Percentiles rank a stretch among this genome's conserved stretches.
phyloP scores from a whole-genome alignment of 2,329 filamentous ascomycete genomes.

The Penicillium griseofulvum region DNA sequence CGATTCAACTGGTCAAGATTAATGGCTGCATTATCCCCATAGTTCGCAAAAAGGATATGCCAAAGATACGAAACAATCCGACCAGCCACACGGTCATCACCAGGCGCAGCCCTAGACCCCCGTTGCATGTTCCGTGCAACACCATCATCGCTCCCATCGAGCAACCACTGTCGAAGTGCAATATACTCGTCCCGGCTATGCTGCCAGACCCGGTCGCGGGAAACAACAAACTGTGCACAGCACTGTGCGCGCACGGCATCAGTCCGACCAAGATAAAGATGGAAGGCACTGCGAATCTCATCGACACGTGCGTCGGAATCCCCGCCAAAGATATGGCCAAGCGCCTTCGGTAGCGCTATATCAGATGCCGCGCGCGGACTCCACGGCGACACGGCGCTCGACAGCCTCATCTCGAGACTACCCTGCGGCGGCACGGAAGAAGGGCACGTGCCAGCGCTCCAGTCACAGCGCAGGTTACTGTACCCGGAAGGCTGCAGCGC shows the following conservation, averaged over 20 bases:
- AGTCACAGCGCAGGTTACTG: constrained; percentile 52
- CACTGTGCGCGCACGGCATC: constrained; percentile 51
- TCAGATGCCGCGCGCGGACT: constrained; percentile 44
- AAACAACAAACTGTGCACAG: constrained; percentile 58
- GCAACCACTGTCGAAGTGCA: constrained; percentile 55
- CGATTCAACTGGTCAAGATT: constrained; percentile 40
- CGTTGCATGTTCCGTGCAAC: neutral
- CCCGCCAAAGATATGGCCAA: constrained; percentile 37
- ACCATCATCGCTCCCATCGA: constrained; percentile 35
- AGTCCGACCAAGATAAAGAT: constrained; percentile 39
- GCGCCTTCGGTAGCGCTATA: constrained; percentile 34
- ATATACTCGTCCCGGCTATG: constrained; percentile 53
- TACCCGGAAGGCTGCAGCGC: constrained; percentile 45
- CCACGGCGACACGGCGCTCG: constrained; percentile 43
- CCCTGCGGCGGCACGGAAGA: constrained; percentile 39
- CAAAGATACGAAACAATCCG: constrained; percentile 51
- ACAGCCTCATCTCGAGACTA: constrained; percentile 41
- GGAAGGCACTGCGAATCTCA: neutral
- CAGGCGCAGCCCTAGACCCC: constrained; percentile 33
- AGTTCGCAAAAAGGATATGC: constrained; percentile 49
- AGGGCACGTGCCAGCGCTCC: constrained; percentile 47
- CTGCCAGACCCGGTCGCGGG: constrained; percentile 48
- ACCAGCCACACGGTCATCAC: constrained; percentile 45
- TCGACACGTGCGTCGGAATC: constrained; percentile 34
- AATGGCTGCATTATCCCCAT: constrained; percentile 22